phyloP scores from a whole-genome alignment of 495 filamentous ascomycete species.

The Bryoglossum gracile region DNA sequence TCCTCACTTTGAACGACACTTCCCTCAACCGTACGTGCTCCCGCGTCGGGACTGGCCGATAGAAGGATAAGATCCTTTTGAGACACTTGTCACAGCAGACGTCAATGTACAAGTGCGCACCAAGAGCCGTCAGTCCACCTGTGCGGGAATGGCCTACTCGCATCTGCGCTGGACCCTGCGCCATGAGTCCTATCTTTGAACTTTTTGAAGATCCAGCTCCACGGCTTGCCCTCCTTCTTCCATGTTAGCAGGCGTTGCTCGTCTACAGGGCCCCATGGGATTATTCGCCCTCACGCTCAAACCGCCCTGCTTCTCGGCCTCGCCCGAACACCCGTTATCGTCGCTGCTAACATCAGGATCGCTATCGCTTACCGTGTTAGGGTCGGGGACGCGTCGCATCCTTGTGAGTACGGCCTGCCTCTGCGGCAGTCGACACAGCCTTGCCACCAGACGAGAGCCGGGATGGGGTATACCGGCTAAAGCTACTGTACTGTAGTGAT shows the following conservation, averaged over 20 bases:
- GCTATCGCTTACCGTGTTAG: slow-evolving; percentile 10
- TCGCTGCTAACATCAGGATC: too few relatives aligned
- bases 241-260: background rate
- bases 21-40: too few relatives aligned
- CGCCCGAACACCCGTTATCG: background rate
- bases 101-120: too few relatives aligned
- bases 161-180: too few relatives aligned
- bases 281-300: background rate
- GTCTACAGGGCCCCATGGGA: too few relatives aligned
- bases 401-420: slow-evolving; percentile 3
- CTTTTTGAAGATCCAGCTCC: background rate
- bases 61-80: too few relatives aligned
- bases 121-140: too few relatives aligned
- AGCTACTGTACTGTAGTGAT: slow-evolving; percentile 8
- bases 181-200: slow-evolving; percentile 1
- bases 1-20: too few relatives aligned
- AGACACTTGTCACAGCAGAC: too few relatives aligned
- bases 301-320: background rate
- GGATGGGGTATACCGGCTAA: slow-evolving; percentile 11
- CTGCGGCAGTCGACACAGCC: slow-evolving; percentile 8
- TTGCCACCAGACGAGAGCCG: slow-evolving; percentile 8
- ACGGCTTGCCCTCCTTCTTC: background rate
- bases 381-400: slow-evolving; percentile 4
- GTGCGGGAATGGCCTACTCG: too few relatives aligned
- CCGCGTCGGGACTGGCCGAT: too few relatives aligned